Base-by-base conservation (phyloP, 345 rosid species). In the Acer saccharum region DNA sequence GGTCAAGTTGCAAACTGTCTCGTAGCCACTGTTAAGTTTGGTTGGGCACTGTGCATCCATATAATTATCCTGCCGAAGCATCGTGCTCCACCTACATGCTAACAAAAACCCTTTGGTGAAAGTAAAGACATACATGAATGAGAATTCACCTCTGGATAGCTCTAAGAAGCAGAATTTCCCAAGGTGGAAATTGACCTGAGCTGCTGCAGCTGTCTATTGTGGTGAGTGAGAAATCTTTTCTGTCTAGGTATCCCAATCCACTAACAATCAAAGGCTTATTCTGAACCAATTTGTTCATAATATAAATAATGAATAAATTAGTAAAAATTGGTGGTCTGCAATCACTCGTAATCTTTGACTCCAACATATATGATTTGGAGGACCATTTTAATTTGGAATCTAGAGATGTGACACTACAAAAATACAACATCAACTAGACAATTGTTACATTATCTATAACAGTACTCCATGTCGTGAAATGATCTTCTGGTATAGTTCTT, bases 181-280 rank as follows among this genome's bases (percentile, higher is more conserved):
- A 48, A 48, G 72, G 58, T 52, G 16, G 46, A n/a, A 29, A 39
- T 60, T 41, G 52, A 35, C 66, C 66, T 11, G 20, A 39, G 66
- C 60, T 39, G 66, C 66, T 72, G 65, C 29, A 57, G 27, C 52
- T 4, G 2, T 35, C 73, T 57, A 57, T 11, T 10, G 18, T 3
- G 44, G 23, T 52, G 21, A 57, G 75, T 6, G 32, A 72, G 65
- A 39, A 58, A 32, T 57, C 50, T 72, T 58, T 58, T 71, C 64
- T 6, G 61, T 70, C 21, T 57, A 29, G 48, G 18, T 55, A 60
- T 14, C 9, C 54, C 18, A 23, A 60, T 14, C 8, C 18, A 23
- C 76, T 73, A 61, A 18, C 6, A 57, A 13, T 9, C 4, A 70
- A 72, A n/a, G 10, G 25, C 10, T 20, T 66, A 12, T 14, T 72